These are phyloP conservation scores for Boletus rubroflammeus DNA, from an alignment of 768 basidiomycete species.

Conservation along the genomic window DNA sequence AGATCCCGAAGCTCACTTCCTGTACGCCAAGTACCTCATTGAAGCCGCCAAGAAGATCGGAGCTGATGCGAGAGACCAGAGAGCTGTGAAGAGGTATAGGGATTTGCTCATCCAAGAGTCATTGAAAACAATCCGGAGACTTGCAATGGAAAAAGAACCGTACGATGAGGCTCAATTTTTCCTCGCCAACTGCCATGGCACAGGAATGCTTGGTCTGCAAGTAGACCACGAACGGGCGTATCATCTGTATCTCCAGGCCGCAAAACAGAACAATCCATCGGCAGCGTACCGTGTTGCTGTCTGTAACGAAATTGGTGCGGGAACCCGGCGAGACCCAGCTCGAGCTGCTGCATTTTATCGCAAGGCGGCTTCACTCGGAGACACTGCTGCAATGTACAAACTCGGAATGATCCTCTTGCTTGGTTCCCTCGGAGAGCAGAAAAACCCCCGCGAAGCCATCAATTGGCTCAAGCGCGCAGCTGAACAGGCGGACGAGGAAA, in stretches of 20 bases:
- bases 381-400: slow-evolving; percentile 99
- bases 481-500: slow-evolving; percentile 96
- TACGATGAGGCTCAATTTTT: slow-evolving; percentile 98
- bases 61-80: slow-evolving; percentile 66
- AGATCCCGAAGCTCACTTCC: slow-evolving; percentile 96
- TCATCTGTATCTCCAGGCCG: slow-evolving; percentile 93
- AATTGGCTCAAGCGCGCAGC: slow-evolving; percentile 94
- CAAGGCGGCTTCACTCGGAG: slow-evolving; percentile 92
- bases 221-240: slow-evolving; percentile 99
- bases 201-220: slow-evolving; percentile 90
- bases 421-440: slow-evolving; percentile 76
- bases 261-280: slow-evolving; percentile 93
- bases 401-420: slow-evolving; percentile 96
- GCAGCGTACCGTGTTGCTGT: slow-evolving; percentile 97
- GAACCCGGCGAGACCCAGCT: slow-evolving; percentile 82
- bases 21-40: slow-evolving; percentile 98
- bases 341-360: slow-evolving; percentile 95
- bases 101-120: slow-evolving; percentile 85
- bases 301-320: slow-evolving; percentile 97
- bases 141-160: slow-evolving; percentile 89
- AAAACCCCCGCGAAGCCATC: slow-evolving; percentile 87
- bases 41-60: slow-evolving; percentile 95
- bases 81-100: slow-evolving; percentile 85
- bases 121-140: slow-evolving; percentile 85
- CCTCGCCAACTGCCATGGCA: slow-evolving; percentile 95